Percentiles rank a stretch among this genome's conserved stretches.
phyloP scores from a whole-genome alignment of 805 yeast genomes.

The Dipodascopsis uninucleata region DNA sequence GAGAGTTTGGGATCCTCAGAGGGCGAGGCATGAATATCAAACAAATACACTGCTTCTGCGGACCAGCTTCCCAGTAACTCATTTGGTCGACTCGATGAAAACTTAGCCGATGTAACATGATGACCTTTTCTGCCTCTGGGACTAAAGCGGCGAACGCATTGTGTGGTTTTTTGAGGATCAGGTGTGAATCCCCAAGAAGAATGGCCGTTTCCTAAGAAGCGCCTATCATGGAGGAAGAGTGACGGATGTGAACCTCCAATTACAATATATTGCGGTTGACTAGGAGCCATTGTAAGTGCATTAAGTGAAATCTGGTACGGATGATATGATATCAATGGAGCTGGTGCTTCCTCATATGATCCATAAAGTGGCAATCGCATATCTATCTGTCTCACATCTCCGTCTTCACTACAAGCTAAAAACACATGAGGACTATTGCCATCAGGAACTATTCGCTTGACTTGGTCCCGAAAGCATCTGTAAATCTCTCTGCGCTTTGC shows the following conservation, averaged over 20 bases:
- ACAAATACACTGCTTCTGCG: slow-evolving; percentile 21
- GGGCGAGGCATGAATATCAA: slow-evolving; percentile 17
- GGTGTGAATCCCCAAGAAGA: slow-evolving; percentile 16
- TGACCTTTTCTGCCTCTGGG: slow-evolving; percentile 8
- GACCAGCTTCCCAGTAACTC: slow-evolving; percentile 28
- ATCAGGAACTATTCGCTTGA: slow-evolving; percentile 23
- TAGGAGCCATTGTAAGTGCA: slow-evolving; percentile 21
- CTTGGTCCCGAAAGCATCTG: slow-evolving; percentile 19
- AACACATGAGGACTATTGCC: slow-evolving; percentile 21
- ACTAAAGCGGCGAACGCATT: slow-evolving; percentile 25
- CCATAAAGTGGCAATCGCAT: slow-evolving; percentile 19
- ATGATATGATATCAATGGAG: slow-evolving; percentile 21
- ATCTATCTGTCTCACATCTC: slow-evolving; percentile 26
- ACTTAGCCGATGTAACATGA: slow-evolving; percentile 23
- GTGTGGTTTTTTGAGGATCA: slow-evolving; percentile 11
- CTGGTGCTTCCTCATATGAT: slow-evolving; percentile 3
- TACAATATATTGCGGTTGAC: slow-evolving; percentile 26
- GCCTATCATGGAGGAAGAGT: slow-evolving; percentile 26
- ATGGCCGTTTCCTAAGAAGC: slow-evolving; percentile 17
- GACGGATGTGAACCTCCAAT: slow-evolving; percentile 24
- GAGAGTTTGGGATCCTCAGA: not conserved
- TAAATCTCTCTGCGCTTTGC: slow-evolving; percentile 5
- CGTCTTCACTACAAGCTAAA: slow-evolving; percentile 26
- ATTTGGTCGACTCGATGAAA: slow-evolving; percentile 20
- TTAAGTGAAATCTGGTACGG: slow-evolving; percentile 12